Base-by-base conservation (phyloP, 129 eudicot genomes). In the Saposhnikovia divaricata region DNA sequence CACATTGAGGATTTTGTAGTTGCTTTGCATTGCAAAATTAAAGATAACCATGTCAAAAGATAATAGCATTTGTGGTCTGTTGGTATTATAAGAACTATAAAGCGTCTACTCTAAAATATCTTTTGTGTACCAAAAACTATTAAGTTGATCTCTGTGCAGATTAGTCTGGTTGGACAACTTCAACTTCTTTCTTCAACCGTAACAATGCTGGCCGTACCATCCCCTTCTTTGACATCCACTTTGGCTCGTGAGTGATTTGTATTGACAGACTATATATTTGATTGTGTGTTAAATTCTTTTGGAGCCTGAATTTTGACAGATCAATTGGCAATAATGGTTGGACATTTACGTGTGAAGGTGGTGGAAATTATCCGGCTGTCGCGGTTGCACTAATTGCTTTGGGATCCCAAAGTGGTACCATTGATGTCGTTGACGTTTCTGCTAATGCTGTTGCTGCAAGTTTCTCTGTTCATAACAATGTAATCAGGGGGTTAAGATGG, bases 171-270 rank as follows among this genome's bases (percentile, higher is more conserved):
- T 77, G 97, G 98, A 66, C 97, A 95, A 87, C 93, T 95, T 77
- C 97, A 95, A 77, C 91, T 95, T 81, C 97, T 95, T 78, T 95
- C 98, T 81, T 92, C 96, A 55, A 82, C 92, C 5, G 88, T 92
- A 75, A 90, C 97, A 63, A 88, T 91, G 92, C 87, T 95, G 81
- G 96, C 98, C 42, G 98, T 95, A 75, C 98, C 98, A 55, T 89
- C 98, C 81, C 98, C 98, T 80, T 95, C 98, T 81, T 63, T 95
- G 80, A 95, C 91, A 47, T 97, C 98, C 84, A 95, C 94, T 80
- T 87, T 90, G 82, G 97, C 97, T 61, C 89, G 98, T 95, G 80
- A 89, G 98, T 89, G 77, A 55, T 72, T 51, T 77, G 61, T 44
- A 77, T 44, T 34, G 71, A 53, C 82, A 37, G 40, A 16, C 11